These are phyloP conservation scores for Cicer chorassanicum DNA, from an alignment of 306 rosid species.

Conservation along the genomic window DNA sequence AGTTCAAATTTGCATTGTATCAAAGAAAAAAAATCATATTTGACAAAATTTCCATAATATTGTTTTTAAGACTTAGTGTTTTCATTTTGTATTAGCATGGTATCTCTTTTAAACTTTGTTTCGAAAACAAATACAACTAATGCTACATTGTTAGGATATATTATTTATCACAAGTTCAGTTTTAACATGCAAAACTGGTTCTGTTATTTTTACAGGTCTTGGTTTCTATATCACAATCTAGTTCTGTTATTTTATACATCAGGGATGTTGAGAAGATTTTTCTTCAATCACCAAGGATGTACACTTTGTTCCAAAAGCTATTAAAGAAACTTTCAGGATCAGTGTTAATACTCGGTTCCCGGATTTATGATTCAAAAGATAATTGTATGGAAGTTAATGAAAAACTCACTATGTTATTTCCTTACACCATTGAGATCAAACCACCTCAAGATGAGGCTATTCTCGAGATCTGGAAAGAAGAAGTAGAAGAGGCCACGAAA, in stretches of 20 bases:
- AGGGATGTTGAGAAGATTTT: conserved; percentile 76
- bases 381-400: conserved; percentile 57
- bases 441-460: conserved; percentile 72
- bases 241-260: conserved; percentile 77
- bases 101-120: too few relatives aligned
- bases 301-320: conserved; percentile 65
- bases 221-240: conserved; percentile 64
- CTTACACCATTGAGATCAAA: conserved; percentile 60
- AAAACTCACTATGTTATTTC: conserved; percentile 57
- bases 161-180: too few relatives aligned
- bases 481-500: conserved; percentile 68
- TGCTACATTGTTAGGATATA: too few relatives aligned
- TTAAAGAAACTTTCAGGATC: conserved; percentile 78
- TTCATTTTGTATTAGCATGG: too few relatives aligned
- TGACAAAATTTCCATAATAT: conserved; percentile 20
- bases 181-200: conserved; percentile 25
- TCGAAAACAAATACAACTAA: too few relatives aligned
- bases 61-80: background rate
- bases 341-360: conserved; percentile 77
- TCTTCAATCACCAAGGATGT: conserved; percentile 61
- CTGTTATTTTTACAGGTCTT: conserved; percentile 61
- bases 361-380: conserved; percentile 54
- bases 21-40: background rate
- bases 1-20: background rate
- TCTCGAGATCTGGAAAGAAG: conserved; percentile 62